Conservation (phyloP, 2,329 filamentous ascomycete genomes). For the Pleoardoris graminearum region DNA sequence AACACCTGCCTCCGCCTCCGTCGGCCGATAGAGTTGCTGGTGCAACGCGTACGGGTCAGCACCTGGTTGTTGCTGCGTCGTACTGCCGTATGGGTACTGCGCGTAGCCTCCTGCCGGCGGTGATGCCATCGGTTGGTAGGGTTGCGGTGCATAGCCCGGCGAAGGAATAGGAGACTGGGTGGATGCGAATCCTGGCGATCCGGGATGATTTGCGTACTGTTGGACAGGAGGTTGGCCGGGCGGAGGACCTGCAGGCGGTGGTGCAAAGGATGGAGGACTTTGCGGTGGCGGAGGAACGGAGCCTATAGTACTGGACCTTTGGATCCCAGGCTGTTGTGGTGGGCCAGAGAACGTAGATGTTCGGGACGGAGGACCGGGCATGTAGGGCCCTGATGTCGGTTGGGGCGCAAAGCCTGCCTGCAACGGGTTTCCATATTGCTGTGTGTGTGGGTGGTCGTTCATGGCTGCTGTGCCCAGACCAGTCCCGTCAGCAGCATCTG, state of each 20-base stretch:
- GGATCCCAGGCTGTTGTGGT: conserved; percentile 30
- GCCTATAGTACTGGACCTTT: conserved; percentile 39
- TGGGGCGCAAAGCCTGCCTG: conserved; percentile 41
- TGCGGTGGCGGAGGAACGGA: conserved; percentile 43
- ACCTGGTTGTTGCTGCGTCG: conserved; percentile 34
- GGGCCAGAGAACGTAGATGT: conserved; percentile 40
- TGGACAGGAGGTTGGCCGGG: conserved; percentile 32
- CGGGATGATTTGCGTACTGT: conserved; percentile 47
- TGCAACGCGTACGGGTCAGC: conserved; percentile 61
- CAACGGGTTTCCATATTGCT: conserved; percentile 36
- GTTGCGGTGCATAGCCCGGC: conserved; percentile 44
- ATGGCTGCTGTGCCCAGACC: conserved; percentile 46
- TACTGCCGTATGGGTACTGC: conserved; percentile 55
- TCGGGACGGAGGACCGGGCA: conserved; percentile 47
- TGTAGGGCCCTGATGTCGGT: conserved; percentile 44
- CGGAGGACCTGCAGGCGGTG: conserved; percentile 39
- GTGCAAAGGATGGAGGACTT: conserved; percentile 45
- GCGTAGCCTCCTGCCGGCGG: conserved; percentile 60
- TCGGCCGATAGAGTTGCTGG: conserved; percentile 70
- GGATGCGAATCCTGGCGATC: conserved; percentile 34
- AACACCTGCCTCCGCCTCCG: conserved; percentile 58
- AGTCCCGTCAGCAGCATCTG: conserved; percentile 61
- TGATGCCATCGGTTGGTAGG: conserved; percentile 39
- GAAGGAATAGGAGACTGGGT: conserved; percentile 43
- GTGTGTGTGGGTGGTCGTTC: conserved; percentile 42